These are phyloP conservation scores for Lichtheimia hyalospora DNA, from an alignment of 371 early-diverging fungal genomes.

Conservation along the genomic window DNA sequence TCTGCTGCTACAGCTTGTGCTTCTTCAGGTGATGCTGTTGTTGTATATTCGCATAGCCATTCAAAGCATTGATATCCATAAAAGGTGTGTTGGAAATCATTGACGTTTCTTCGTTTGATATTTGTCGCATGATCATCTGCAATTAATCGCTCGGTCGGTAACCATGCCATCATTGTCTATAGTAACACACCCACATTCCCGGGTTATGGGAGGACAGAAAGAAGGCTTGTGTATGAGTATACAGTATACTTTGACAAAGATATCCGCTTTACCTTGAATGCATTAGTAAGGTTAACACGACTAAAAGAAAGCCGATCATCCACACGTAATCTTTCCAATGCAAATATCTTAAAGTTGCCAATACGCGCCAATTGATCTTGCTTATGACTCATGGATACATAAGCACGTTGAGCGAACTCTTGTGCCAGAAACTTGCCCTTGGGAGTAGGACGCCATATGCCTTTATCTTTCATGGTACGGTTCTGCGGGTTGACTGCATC, in stretches of 20 bases:
- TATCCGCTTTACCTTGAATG: constrained; percentile 34
- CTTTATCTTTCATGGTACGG: constrained; percentile 51
- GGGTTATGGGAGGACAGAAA: neutral
- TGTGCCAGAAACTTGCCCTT: constrained; percentile 57
- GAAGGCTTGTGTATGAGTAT: neutral
- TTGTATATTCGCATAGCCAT: constrained; percentile 65
- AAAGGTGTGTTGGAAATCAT: constrained; percentile 28
- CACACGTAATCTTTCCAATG: constrained; percentile 34
- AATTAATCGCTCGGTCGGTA: constrained; percentile 34
- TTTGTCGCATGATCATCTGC: constrained; percentile 44
- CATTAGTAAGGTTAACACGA: constrained; percentile 49
- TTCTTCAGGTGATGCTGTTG: constrained; percentile 61
- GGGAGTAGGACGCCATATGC: constrained; percentile 49
- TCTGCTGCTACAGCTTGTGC: constrained; percentile 53
- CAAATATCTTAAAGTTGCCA: constrained; percentile 26
- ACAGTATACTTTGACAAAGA: neutral
- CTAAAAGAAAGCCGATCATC: constrained; percentile 42
- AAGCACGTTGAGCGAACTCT: constrained; percentile 38
- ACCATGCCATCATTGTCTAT: constrained; percentile 52
- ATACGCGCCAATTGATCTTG: constrained; percentile 18
- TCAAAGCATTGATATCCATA: constrained; percentile 50
- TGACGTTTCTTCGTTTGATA: constrained; percentile 14
- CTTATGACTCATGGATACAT: constrained; percentile 36
- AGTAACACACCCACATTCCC: neutral
- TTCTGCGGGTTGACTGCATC: constrained; percentile 49